Percentiles rank a stretch among this genome's conserved stretches.
phyloP scores from a whole-genome alignment of 2,329 filamentous ascomycete genomes.

The Pestalotiopsis fici region DNA sequence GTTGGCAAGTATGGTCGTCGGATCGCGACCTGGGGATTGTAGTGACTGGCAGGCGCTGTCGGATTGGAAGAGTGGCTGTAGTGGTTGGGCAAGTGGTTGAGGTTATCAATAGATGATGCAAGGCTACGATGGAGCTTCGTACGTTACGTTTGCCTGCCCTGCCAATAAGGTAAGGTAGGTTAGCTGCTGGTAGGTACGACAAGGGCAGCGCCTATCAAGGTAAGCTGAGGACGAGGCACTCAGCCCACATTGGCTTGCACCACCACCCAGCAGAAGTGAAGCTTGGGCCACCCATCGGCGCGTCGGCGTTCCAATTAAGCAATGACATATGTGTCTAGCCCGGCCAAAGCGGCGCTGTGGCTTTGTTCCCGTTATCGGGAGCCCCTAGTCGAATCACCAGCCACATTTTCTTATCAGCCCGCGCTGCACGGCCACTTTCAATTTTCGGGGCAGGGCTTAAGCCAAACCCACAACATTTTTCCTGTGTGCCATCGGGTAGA shows the following conservation, averaged over 20 bases:
- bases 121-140: conserved; percentile 33
- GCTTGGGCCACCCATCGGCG: conserved; percentile 7
- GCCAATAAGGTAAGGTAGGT: too few species aligned
- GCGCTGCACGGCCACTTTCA: not conserved
- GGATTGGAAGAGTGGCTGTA: not conserved
- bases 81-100: not conserved
- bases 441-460: conserved; percentile 7
- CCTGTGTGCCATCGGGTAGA: conserved; percentile 2
- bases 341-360: not conserved
- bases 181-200: not conserved
- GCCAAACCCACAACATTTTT: conserved; percentile 10
- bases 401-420: not conserved
- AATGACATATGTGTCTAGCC: conserved; percentile 5
- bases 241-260: not conserved
- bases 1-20: not conserved
- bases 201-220: too few species aligned
- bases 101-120: conserved; percentile 11
- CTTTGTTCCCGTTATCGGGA: not conserved
- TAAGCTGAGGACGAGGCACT: too few species aligned
- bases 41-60: not conserved
- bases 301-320: not conserved
- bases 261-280: not conserved
- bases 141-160: conserved; percentile 13
- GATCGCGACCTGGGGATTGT: not conserved
- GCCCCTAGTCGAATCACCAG: not conserved